Percentiles rank a stretch among this genome's conserved stretches.
Conservation (phyloP, 1,139 yeast species). For the Nematodospora anomalae region DNA sequence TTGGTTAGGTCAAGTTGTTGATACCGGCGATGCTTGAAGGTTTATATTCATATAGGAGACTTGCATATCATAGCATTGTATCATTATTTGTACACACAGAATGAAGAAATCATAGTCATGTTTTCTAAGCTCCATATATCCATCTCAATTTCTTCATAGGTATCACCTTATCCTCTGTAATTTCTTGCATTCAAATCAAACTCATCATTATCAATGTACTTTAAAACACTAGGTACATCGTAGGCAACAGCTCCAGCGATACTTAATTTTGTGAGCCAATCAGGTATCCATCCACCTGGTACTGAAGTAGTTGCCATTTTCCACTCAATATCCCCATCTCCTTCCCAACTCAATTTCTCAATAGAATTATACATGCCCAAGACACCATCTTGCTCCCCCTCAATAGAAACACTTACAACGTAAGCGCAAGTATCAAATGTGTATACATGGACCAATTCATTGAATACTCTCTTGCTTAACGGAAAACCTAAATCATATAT, state of each 20-base stretch:
- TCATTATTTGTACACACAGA: too few species aligned
- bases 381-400: conserved; percentile 28
- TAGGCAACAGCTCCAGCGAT: conserved; percentile 59
- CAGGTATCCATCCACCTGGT: conserved; percentile 67
- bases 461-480: conserved; percentile 52
- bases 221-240: conserved; percentile 65
- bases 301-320: conserved; percentile 62
- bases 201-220: conserved; percentile 36
- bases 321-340: conserved; percentile 49
- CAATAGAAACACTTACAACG: conserved; percentile 53
- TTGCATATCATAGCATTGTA: too few species aligned
- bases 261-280: conserved; percentile 57
- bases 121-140: too few species aligned
- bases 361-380: conserved; percentile 57
- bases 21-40: conserved; percentile 4
- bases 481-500: conserved; percentile 54
- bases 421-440: conserved; percentile 34
- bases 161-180: too few species aligned
- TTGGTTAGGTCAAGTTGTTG: conserved; percentile 31
- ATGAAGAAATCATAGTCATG: too few species aligned
- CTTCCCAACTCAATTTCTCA: conserved; percentile 49
- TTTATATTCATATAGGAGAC: too few species aligned
- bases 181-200: too few species aligned
- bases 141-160: too few species aligned
- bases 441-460: conserved; percentile 53